These are phyloP conservation scores for Amanita brunnescens DNA, from an alignment of 768 basidiomycete species.

Conservation along the genomic window DNA sequence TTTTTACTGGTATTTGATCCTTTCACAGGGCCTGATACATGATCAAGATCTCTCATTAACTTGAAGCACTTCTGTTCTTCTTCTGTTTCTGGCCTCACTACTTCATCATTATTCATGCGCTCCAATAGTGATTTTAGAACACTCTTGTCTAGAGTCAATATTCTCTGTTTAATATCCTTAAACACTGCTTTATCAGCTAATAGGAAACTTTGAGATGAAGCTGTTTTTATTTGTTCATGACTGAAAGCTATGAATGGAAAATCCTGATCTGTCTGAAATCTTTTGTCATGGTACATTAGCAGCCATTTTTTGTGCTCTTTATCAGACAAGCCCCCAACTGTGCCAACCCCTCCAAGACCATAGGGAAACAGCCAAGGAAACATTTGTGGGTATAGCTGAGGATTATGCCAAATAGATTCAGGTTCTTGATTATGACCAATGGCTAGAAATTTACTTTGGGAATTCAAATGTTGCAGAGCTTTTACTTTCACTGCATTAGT, in stretches of 20 bases:
- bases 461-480: conserved; percentile 20
- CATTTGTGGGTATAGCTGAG: conserved; percentile 21
- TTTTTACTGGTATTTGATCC: too few relatives aligned
- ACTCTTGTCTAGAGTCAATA: conserved; percentile 3
- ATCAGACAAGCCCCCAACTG: conserved; percentile 10
- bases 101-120: conserved; percentile 8
- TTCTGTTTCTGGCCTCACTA: conserved; percentile 9
- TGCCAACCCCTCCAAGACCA: conserved; percentile 16
- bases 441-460: conserved; percentile 16
- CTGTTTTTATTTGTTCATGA: conserved; percentile 17
- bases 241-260: conserved; percentile 23
- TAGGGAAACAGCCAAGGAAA: conserved; percentile 31
- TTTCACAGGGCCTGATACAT: too few relatives aligned
- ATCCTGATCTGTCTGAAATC: conserved; percentile 23
- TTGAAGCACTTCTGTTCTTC: conserved; percentile 13
- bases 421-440: conserved; percentile 7
- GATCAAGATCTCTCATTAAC: too few relatives aligned
- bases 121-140: neutral
- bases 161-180: conserved; percentile 7
- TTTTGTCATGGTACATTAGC: neutral
- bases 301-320: conserved; percentile 20
- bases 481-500: conserved; percentile 12
- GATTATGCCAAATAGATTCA: conserved; percentile 26
- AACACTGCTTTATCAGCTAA: conserved; percentile 10
- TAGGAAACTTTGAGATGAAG: conserved; percentile 14